Base-by-base conservation (phyloP, 2,329 filamentous ascomycete genomes). In the Ceratocystis cacaofunesta region DNA sequence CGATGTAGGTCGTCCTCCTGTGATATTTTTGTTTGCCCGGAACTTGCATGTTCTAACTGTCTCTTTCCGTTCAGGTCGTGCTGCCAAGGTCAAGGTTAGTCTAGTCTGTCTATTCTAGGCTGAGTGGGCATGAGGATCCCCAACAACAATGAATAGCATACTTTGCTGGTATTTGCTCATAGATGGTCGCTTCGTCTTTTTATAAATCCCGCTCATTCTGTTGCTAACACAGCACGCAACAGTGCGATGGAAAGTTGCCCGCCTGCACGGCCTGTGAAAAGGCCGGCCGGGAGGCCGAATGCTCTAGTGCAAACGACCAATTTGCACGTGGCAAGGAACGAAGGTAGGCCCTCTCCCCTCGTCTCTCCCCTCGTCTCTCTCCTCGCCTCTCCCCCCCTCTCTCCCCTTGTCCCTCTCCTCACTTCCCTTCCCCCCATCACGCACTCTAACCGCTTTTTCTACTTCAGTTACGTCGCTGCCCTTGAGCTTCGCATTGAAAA, bases 231-330 rank as follows among this genome's bases (percentile, higher is more conserved):
- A 17, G 19, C 15, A 30, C 25, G 12, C 8, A 43, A 28, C 72
- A 88, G 85, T 99, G 94, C 72, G 94, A 97, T 77, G 92, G 94
- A 68, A 96, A 96, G 75, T 79, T 97, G 46, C 94, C 94, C 10
- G 91, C 92, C 6, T 99, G 94, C 73, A 95, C 91, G 6, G 92
- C 92, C 19, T 97, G 94, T 73, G 92, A 96, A 75, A 92, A 91
- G 76, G 90, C 90, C 15, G 91, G 92, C 36, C 87, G 90, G 68
- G 85, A 89, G 65, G 86, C 81, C 68, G 91, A 95, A 73, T 99
- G 94, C 74, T 96, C 91, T 5, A 91, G 91, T 65, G 92, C 91
- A 6, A 96, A 95, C 71, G 92, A 97, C 72, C 91, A 96, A 74
- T 97, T 96, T 75, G 92, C 92, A 0, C 83, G 91, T 68, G 94